These are phyloP conservation scores for Suillus weaverae DNA, from an alignment of 768 basidiomycete species.

Conservation along the genomic window DNA sequence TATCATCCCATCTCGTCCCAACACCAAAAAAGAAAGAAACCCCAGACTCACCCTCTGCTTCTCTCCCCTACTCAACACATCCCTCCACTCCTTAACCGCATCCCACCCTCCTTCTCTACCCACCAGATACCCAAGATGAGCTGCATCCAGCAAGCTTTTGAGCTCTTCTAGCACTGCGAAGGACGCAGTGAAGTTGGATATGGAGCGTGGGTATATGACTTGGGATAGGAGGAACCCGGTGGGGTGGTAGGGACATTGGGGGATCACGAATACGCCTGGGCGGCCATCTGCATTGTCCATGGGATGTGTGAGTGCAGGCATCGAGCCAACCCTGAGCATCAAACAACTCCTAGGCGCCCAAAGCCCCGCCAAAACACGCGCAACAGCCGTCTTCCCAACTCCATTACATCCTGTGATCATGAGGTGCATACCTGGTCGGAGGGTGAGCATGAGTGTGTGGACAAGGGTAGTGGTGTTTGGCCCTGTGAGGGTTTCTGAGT, in stretches of 20 bases:
- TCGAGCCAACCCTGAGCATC: background rate
- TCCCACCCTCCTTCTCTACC: slow-evolving; percentile 87
- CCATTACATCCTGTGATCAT: slow-evolving; percentile 95
- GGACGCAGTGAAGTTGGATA: background rate
- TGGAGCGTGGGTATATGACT: slow-evolving; percentile 62
- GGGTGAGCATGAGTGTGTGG: slow-evolving; percentile 60
- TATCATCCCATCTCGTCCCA: background rate
- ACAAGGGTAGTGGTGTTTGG: slow-evolving; percentile 50
- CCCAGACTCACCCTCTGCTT: slow-evolving; percentile 73
- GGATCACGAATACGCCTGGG: slow-evolving; percentile 76
- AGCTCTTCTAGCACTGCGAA: slow-evolving; percentile 63
- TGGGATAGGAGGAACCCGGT: slow-evolving; percentile 87
- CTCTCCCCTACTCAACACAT: slow-evolving; percentile 94
- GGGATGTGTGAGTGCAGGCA: slow-evolving; percentile 12
- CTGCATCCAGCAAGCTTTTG: slow-evolving; percentile 74
- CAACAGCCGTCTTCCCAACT: slow-evolving; percentile 88
- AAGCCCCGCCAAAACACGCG: slow-evolving; percentile 84
- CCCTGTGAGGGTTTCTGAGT: slow-evolving; percentile 10
- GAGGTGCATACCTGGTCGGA: slow-evolving; percentile 77
- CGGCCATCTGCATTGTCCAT: slow-evolving; percentile 38
- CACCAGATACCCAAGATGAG: slow-evolving; percentile 83
- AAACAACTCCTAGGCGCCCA: slow-evolving; percentile 65
- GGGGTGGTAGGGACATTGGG: slow-evolving; percentile 92
- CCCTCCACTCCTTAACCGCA: slow-evolving; percentile 93
- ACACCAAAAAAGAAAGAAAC: background rate